Evolutionary conservation across 192 early-diverging fungal species (phyloP).

Genomic region (Entophlyctis luteolus): DNA sequence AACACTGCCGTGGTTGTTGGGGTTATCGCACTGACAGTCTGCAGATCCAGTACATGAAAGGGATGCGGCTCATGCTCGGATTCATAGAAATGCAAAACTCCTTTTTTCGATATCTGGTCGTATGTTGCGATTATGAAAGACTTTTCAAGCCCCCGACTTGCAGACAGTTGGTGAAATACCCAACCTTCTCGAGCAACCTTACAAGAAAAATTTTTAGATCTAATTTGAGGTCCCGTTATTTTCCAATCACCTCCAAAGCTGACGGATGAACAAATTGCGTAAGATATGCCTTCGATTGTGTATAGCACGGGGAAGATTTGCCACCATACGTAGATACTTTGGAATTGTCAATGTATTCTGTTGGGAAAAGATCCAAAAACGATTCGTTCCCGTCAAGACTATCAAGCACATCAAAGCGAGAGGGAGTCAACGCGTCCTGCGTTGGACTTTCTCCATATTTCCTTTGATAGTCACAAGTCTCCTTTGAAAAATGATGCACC

Average conservation of each 20-base stretch:
- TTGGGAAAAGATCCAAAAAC: neutral
- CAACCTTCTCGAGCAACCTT: slow-evolving; percentile 28
- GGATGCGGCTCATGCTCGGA: slow-evolving; percentile 18
- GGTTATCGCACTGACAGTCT: neutral
- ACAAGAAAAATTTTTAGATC: neutral
- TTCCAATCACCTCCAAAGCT: slow-evolving; percentile 17
- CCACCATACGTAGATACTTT: neutral
- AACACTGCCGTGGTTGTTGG: neutral
- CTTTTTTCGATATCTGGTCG: neutral
- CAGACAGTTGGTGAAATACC: slow-evolving; percentile 13
- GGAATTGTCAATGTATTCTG: no score
- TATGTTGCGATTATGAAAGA: slow-evolving; percentile 20
- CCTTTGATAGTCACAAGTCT: no score
- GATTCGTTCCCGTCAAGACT: neutral
- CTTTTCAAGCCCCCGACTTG: neutral
- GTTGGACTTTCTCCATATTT: neutral
- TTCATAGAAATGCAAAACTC: slow-evolving; percentile 22
- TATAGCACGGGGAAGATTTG: neutral
- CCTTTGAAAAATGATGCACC: neutral
- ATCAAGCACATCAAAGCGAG: neutral
- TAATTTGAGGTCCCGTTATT: neutral
- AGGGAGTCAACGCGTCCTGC: neutral
- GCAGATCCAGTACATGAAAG: slow-evolving; percentile 18
- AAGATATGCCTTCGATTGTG: neutral
- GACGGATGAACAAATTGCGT: slow-evolving; percentile 19